Base-by-base conservation (phyloP, 495 filamentous ascomycete species). In the Eremomyces bilateralis region DNA sequence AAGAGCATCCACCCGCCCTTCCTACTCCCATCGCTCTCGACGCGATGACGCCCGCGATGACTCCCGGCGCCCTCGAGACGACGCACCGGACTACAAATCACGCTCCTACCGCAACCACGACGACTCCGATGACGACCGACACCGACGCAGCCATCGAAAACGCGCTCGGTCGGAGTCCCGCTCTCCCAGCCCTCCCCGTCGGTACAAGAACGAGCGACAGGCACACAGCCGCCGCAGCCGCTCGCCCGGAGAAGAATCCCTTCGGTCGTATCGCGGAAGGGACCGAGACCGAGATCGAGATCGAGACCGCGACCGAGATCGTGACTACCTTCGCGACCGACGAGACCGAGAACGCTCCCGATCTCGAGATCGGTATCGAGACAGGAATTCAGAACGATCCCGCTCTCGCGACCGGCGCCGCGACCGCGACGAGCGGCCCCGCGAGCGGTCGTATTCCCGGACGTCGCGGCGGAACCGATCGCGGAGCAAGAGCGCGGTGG, bases 271-370 rank as follows among this genome's bases (percentile, higher is more conserved):
- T 8, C 24, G 24, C 13, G 8, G 24, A 8, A 13, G 13, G 8
- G 24, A 28, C 13, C 24, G 24, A 28, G 24, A 28, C 24, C 24
- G 24, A 28, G 24, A 28, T 13, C 31, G 37, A 11, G 34, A 41
- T 10, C 21, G 34, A 4, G 39, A 41, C 16, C 37, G 38, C 3
- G 38, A 44, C 4, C 4, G 15, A 35, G 33, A 35, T 22, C 33
- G n/a, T n/a, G n/a, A n/a, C n/a, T n/a, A n/a, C n/a, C n/a, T n/a
- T n/a, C n/a, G n/a, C n/a, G n/a, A n/a, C n/a, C n/a, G n/a, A n/a
- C n/a, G n/a, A n/a, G n/a, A n/a, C n/a, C n/a, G n/a, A n/a, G n/a
- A n/a, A n/a, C n/a, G n/a, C n/a, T n/a, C n/a, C n/a, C n/a, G n/a
- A n/a, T n/a, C n/a, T n/a, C n/a, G n/a, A n/a, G n/a, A n/a, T n/a